Base-by-base conservation (phyloP, 2,329 filamentous ascomycete genomes). In the Calcarisporium arbuscula region DNA sequence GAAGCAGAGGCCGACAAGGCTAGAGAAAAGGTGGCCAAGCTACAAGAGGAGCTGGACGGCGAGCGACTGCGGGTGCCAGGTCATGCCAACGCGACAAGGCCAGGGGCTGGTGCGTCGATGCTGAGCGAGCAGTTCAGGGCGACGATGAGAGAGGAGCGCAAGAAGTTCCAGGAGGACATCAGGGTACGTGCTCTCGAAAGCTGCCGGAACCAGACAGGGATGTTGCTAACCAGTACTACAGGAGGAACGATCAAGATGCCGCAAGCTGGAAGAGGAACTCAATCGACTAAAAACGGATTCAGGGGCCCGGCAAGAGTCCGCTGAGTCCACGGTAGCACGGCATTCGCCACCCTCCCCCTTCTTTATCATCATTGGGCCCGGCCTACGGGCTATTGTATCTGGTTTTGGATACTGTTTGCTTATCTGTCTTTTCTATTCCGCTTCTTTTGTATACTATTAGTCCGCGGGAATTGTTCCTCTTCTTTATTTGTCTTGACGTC, bases 61-160 rank as follows among this genome's bases (percentile, higher is more conserved):
- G 68, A 71, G 54, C 57, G 61, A 36, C 59, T 74, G 42, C 68
- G 62, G 57, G 50, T 48, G 12, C 49, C 53, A 6, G 57, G 52
- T 3, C 49, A 50, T 10, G 57, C 52, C 12, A 56, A 54, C 12
- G 49, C 54, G 4, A 53, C 50, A 6, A 55, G 56, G 34, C 44
- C 53, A 4, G 58, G 66, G 6, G 59, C 60, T 1, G 70, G 70
- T 3, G 70, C 70, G 10, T 61, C 61, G 8, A 63, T 73, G 62
- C 58, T 74, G 42, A 74, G 70, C 49, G 70, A 74, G 56, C 70
- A 74, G 54, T 74, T 74, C 57, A 55, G 70, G 30, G 58, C 64
- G 7, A 72, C 68, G 16, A 73, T 74, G 70, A 66, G 70, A 46
- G 69, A 72, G 50, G 70, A 74, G 58, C 63, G 70, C 44, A 72